phyloP scores from a whole-genome alignment of 352 stramenopile genomes.

The Globisporangium sylvaticum region DNA sequence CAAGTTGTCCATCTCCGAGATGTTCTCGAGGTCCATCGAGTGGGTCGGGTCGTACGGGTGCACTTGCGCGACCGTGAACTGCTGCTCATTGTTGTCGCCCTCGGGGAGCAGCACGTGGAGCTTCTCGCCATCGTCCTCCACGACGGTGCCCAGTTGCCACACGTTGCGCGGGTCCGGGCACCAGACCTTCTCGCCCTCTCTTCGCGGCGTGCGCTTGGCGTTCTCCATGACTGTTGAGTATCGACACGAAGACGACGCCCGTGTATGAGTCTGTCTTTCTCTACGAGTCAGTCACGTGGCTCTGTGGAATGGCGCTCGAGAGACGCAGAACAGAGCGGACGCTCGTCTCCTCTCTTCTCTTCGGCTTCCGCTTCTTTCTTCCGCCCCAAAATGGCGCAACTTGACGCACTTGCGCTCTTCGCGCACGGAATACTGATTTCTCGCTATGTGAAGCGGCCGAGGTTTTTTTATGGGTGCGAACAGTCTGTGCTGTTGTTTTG shows the following conservation, averaged over 20 bases:
- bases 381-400: background rate
- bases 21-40: slow-evolving; percentile 84
- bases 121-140: slow-evolving; percentile 83
- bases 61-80: slow-evolving; percentile 74
- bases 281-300: background rate
- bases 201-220: slow-evolving; percentile 50
- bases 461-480: background rate
- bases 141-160: slow-evolving; percentile 82
- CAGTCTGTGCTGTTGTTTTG: background rate
- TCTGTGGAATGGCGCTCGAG: background rate
- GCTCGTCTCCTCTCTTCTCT: background rate
- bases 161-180: slow-evolving; percentile 82
- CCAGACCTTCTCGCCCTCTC: slow-evolving; percentile 87
- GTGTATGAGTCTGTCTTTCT: background rate
- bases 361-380: background rate
- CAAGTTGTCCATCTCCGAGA: slow-evolving; percentile 93
- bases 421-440: slow-evolving; percentile 1
- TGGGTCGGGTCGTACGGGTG: slow-evolving; percentile 91
- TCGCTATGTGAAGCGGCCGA: background rate
- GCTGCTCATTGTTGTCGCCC: slow-evolving; percentile 69
- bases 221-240: slow-evolving; percentile 18
- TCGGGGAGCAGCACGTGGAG: slow-evolving; percentile 82
- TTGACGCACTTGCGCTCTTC: slow-evolving; percentile 1
- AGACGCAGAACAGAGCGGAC: background rate
- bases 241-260: background rate